Conservation (phyloP, 768 basidiomycete species). For the Leccinellum albellum region DNA sequence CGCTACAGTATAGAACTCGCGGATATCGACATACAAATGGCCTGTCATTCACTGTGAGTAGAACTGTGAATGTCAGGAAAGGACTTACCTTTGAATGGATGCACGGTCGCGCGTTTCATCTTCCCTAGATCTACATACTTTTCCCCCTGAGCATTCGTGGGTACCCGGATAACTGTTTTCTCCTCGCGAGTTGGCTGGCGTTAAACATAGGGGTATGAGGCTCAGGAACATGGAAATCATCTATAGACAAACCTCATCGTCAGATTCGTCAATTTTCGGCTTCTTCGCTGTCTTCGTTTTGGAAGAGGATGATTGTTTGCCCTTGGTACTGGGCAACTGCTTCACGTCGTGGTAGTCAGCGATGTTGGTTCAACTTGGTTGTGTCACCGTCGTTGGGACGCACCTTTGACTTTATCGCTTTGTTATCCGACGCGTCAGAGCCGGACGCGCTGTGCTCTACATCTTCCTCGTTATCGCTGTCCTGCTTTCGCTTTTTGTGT, state of each 20-base stretch:
- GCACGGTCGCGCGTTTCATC: slow-evolving; percentile 63
- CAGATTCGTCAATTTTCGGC: slow-evolving; percentile 23
- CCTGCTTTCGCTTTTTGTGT: slow-evolving; percentile 17
- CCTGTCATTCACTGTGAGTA: slow-evolving; percentile 37
- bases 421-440: slow-evolving; percentile 12
- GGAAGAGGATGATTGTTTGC: slow-evolving; percentile 12
- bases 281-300: slow-evolving; percentile 34
- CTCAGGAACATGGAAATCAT: not conserved
- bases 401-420: slow-evolving; percentile 15
- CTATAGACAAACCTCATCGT: slow-evolving; percentile 7
- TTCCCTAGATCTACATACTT: slow-evolving; percentile 66
- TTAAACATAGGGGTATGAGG: slow-evolving; percentile 15
- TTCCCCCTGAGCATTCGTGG: slow-evolving; percentile 31
- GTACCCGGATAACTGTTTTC: slow-evolving; percentile 4
- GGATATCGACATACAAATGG: slow-evolving; percentile 59
- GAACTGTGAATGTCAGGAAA: slow-evolving; percentile 14
- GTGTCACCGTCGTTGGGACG: not conserved
- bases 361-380: too few species aligned
- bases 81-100: slow-evolving; percentile 41
- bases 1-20: slow-evolving; percentile 65
- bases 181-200: slow-evolving; percentile 13
- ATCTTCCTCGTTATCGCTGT: slow-evolving; percentile 16
- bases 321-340: slow-evolving; percentile 3
- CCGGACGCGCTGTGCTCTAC: slow-evolving; percentile 10
- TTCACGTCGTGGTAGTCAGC: not conserved